A percentile compares a stretch with the other conserved stretches of the same genome.
These are phyloP conservation scores for Eucalyptus caleyi DNA, from an alignment of 345 rosid genomes.

Conservation along the genomic window DNA sequence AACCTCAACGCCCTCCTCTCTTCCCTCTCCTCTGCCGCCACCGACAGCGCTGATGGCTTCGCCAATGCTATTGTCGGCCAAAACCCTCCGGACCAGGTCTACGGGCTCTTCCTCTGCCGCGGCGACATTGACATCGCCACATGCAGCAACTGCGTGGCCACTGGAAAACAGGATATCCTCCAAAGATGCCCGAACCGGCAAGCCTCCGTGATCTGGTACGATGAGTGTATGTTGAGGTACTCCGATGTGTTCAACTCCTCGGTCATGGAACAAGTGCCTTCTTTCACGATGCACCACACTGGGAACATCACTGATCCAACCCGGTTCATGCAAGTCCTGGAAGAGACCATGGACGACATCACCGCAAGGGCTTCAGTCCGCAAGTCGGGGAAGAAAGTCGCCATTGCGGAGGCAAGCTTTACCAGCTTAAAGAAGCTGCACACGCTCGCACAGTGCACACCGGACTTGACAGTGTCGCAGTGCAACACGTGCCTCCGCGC, in stretches of 20 bases:
- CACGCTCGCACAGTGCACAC: conserved; percentile 47
- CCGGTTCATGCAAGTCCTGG: not conserved
- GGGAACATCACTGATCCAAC: not conserved
- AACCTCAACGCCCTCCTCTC: not conserved
- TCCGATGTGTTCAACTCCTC: not conserved
- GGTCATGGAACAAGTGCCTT: not conserved
- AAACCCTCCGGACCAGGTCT: not conserved
- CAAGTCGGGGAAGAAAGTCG: conserved; percentile 16
- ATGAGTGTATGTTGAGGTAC: conserved; percentile 13
- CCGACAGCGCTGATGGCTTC: not conserved
- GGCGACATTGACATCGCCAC: not conserved
- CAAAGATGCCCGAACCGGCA: conserved; percentile 11
- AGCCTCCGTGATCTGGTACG: conserved; percentile 10
- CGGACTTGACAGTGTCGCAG: conserved; percentile 13
- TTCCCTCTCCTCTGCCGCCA: not conserved
- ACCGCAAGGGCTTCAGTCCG: not conserved
- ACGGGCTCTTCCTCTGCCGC: conserved; percentile 32
- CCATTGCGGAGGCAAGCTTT: not conserved
- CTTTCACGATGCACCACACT: not conserved
- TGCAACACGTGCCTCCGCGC: conserved; percentile 13
- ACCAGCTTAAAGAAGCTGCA: conserved; percentile 12
- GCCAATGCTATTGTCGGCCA: not conserved
- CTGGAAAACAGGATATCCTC: not conserved
- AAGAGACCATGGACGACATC: not conserved
- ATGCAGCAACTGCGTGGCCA: not conserved